Conservation (phyloP, 345 rosid species). For the rapeseed (Brassica napus) region DNA sequence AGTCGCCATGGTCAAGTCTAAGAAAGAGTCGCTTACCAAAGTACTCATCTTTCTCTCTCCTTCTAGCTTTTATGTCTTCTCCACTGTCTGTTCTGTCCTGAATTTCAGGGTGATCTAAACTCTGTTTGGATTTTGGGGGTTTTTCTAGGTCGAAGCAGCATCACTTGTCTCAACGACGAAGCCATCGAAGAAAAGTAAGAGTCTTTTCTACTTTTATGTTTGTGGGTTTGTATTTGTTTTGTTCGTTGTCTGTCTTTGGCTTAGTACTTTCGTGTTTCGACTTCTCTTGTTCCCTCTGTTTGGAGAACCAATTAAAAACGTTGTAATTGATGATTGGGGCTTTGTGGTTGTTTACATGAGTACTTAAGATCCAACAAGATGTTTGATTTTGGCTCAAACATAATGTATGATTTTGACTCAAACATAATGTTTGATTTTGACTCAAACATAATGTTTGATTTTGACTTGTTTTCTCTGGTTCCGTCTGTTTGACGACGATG, state of each 20-base stretch:
- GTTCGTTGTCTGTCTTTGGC: neutral
- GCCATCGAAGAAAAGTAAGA: slow-evolving; percentile 52
- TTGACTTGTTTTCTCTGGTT: neutral
- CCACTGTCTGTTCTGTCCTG: neutral
- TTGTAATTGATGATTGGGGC: neutral
- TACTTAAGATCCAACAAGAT: neutral
- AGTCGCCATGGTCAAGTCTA: slow-evolving; percentile 38
- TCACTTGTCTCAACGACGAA: slow-evolving; percentile 30
- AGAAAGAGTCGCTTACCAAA: slow-evolving; percentile 42
- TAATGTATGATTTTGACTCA: neutral
- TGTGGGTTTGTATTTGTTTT: neutral
- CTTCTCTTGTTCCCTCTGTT: neutral
- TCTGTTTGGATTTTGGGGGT: neutral
- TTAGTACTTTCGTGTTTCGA: neutral
- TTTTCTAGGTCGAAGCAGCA: slow-evolving; percentile 38
- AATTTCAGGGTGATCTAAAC: neutral
- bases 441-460: neutral
- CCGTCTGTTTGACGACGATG: neutral
- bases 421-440: neutral
- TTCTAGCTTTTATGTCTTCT: neutral
- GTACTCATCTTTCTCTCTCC: slow-evolving; percentile 31
- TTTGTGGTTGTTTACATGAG: neutral
- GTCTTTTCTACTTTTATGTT: neutral
- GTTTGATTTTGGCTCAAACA: neutral
- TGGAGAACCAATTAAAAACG: neutral